Evolutionary conservation across 2,329 filamentous ascomycete species (phyloP), one percentile per base, ranked within the genome.

Genomic region (Albophoma yamanashiensis): DNA sequence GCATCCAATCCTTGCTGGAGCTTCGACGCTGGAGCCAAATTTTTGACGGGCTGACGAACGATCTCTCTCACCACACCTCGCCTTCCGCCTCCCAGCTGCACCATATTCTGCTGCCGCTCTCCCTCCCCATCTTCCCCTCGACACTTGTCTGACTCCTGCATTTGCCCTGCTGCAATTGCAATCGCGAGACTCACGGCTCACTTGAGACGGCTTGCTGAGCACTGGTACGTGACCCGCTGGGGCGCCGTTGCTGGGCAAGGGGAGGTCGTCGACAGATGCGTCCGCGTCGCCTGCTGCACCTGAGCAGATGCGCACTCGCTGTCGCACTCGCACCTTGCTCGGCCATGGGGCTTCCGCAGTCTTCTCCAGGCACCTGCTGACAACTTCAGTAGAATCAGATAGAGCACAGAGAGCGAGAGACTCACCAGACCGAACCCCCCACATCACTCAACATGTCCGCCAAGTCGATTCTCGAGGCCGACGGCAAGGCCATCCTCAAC

Each of bases 401-500:
- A 38, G 59, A 58, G 50, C 50, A 39, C 52, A 61, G 58, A 53
- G 58, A 59, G 50, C 61, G 40, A 59, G 55, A 57, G 59, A 36
- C 58, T 56, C 57, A 40, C 52, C 43, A 22, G 43, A 27, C 43
- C 58, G 34, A n/a, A n/a, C 38, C 22, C 59, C 42, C 40, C 43
- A 15, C 64, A 63, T 66, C 67, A 66, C 65, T 65, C 71, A 74
- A 62, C 69, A 78, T 78, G 76, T 78, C 76, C 68, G 76, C 94
- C 78, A 99, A 99, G 82, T 89, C 93, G 68, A 97, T 99, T 75
- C 81, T 89, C 84, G 94, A 99, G 85, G 93, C 93, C 84, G 94
- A 99, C 82, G 94, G 94, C 86, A 99, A 99, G 89, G 94, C 94
- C 85, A 97, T 99, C 83, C 86, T 99, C 86, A 97, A 97, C 89